These are phyloP conservation scores for Anastatica hierochuntica DNA, from an alignment of 345 rosid genomes.

Conservation along the genomic window DNA sequence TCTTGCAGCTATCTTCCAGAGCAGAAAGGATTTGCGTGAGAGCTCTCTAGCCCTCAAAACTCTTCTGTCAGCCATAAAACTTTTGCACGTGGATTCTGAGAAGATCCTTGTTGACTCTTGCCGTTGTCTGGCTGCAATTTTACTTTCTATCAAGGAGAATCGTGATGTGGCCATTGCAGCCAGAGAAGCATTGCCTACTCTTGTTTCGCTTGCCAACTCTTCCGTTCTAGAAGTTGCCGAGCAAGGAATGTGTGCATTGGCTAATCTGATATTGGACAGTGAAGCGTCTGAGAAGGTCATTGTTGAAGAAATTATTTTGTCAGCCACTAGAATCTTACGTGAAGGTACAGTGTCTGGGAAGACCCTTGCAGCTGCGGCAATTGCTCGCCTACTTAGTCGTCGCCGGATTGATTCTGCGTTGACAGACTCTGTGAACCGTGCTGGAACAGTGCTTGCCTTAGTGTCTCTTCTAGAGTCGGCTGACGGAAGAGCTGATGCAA, in stretches of 20 bases:
- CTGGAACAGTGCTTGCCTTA: slow-evolving; percentile 89
- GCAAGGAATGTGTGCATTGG: slow-evolving; percentile 88
- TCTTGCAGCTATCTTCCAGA: slow-evolving; percentile 78
- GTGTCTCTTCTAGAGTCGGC: slow-evolving; percentile 87
- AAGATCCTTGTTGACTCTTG: slow-evolving; percentile 64
- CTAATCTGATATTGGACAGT: slow-evolving; percentile 85
- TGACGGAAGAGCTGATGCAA: slow-evolving; percentile 51
- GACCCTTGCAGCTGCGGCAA: slow-evolving; percentile 96
- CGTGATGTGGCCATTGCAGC: slow-evolving; percentile 83
- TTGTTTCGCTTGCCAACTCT: slow-evolving; percentile 67
- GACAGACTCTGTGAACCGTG: slow-evolving; percentile 80
- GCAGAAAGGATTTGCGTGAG: slow-evolving; percentile 88
- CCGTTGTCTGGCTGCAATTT: slow-evolving; percentile 78
- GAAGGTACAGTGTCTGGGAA: slow-evolving; percentile 89
- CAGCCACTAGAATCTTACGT: slow-evolving; percentile 82
- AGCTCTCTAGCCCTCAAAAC: slow-evolving; percentile 75
- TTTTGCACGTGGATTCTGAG: slow-evolving; percentile 69
- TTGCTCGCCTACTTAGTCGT: slow-evolving; percentile 73
- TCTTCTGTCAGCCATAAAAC: slow-evolving; percentile 61
- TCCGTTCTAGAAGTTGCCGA: slow-evolving; percentile 76
- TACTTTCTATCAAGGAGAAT: slow-evolving; percentile 87
- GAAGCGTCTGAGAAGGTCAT: slow-evolving; percentile 69
- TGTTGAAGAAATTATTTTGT: slow-evolving; percentile 75
- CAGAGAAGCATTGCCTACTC: slow-evolving; percentile 63
- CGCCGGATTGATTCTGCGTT: slow-evolving; percentile 53